Conservation (phyloP, 805 yeast species). For the Teunomyces barrocoloradensis region DNA sequence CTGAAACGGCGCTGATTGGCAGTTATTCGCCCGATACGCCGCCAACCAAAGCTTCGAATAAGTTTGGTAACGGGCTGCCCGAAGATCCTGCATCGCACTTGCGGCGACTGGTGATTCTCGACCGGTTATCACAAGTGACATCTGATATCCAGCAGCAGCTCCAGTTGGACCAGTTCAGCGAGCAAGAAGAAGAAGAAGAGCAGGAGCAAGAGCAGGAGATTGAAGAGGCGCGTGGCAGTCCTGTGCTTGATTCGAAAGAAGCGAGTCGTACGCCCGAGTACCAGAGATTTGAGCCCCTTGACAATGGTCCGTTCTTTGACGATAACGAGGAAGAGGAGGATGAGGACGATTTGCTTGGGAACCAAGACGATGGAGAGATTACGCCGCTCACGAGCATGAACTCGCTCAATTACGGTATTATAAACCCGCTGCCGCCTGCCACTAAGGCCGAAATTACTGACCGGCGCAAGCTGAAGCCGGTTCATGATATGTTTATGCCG, state of each 20-base stretch:
- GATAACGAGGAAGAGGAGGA: slow-evolving; percentile 21
- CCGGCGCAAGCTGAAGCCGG: slow-evolving; percentile 31
- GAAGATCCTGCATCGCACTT: slow-evolving; percentile 12
- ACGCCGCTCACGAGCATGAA: slow-evolving; percentile 41
- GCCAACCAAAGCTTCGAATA: slow-evolving; percentile 12
- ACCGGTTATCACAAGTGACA: slow-evolving; percentile 38
- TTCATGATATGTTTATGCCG: slow-evolving; percentile 57
- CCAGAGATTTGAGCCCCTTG: neutral
- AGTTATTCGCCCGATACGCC: slow-evolving; percentile 40
- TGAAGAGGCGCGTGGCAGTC: slow-evolving; percentile 10
- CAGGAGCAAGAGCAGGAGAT: slow-evolving; percentile 3
- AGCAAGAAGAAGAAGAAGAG: slow-evolving; percentile 4
- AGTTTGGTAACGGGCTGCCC: slow-evolving; percentile 1
- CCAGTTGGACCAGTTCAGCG: slow-evolving; percentile 13
- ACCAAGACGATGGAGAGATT: slow-evolving; percentile 13
- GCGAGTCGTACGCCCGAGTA: slow-evolving; percentile 1
- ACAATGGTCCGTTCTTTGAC: slow-evolving; percentile 8
- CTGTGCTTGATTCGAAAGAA: neutral
- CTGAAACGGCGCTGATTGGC: slow-evolving; percentile 32
- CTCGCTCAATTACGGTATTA: slow-evolving; percentile 19
- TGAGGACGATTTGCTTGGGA: slow-evolving; percentile 8
- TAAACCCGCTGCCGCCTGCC: slow-evolving; percentile 4
- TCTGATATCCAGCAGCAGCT: slow-evolving; percentile 33
- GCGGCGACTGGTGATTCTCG: slow-evolving; percentile 37
- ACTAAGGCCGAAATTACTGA: slow-evolving; percentile 13